phyloP scores from a whole-genome alignment of 2,329 filamentous ascomycete species.

The Diaporthe capsici region DNA sequence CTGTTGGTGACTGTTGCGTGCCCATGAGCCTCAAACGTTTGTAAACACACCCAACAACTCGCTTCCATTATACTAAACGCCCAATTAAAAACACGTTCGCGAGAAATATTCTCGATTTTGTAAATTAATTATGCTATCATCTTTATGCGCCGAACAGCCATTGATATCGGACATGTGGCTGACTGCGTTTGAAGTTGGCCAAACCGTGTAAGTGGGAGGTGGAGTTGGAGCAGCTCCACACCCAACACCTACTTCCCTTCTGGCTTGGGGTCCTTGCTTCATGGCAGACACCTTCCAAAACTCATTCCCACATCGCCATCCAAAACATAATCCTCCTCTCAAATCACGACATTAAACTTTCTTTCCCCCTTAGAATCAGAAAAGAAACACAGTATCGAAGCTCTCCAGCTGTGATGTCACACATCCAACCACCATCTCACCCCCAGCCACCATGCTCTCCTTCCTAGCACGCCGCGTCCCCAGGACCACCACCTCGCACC shows the following conservation, averaged over 20 bases:
- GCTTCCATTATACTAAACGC: neutral
- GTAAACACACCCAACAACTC: neutral
- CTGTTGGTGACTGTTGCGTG: neutral
- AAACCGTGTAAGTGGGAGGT: neutral
- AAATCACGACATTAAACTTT: no score
- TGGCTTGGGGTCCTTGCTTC: neutral
- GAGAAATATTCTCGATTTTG: neutral
- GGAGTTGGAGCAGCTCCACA: constrained; percentile 1
- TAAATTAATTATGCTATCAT: neutral
- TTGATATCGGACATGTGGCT: neutral
- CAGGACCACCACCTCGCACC: constrained; percentile 31
- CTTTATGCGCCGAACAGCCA: neutral
- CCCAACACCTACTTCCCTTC: neutral
- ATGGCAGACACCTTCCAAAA: neutral
- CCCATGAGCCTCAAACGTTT: neutral
- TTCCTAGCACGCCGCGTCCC: constrained; percentile 35
- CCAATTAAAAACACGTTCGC: neutral
- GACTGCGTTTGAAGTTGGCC: no score
- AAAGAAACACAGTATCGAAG: neutral
- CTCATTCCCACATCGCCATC: no score
- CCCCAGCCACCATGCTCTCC: constrained; percentile 28
- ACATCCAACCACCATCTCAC: neutral
- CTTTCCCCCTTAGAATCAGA: no score
- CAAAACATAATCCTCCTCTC: neutral
- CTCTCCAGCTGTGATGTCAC: neutral